A percentile compares a stretch with the other conserved stretches of the same genome.
Conservation (phyloP, 2,329 filamentous ascomycete genomes). For the Niveomyces coronatus region DNA sequence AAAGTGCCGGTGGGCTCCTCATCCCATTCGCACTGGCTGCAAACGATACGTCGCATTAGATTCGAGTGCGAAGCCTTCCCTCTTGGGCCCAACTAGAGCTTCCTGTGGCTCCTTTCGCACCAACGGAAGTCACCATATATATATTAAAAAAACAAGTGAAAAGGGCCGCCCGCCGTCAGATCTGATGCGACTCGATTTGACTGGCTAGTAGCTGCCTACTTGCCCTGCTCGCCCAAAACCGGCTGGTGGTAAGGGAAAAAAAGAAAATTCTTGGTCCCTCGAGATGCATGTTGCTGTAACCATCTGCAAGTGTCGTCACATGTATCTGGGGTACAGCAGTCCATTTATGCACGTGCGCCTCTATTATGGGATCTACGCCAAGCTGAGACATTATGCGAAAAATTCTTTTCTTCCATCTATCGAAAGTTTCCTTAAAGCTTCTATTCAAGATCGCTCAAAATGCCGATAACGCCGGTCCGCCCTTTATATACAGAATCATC, state of each 20-base stretch:
- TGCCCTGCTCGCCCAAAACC: too few relatives aligned
- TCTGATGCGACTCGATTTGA: neutral
- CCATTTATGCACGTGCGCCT: constrained; percentile 1
- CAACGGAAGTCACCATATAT: constrained; percentile 8
- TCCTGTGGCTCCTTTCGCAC: constrained; percentile 5
- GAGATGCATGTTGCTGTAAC: constrained; percentile 10
- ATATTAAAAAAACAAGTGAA: neutral
- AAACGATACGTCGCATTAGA: too few relatives aligned
- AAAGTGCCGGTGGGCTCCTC: too few relatives aligned
- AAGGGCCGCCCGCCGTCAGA: neutral
- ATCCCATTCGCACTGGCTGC: too few relatives aligned
- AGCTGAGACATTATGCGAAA: neutral
- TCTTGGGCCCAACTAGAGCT: too few relatives aligned
- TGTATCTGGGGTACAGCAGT: constrained; percentile 1
- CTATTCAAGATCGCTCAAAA: neutral
- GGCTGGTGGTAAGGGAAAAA: too few relatives aligned
- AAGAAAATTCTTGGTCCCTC: too few relatives aligned
- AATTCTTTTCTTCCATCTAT: neutral
- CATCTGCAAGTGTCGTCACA: constrained; percentile 1
- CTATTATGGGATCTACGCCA: neutral
- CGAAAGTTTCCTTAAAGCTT: neutral
- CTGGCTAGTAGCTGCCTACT: neutral
- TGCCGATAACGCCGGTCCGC: constrained; percentile 4
- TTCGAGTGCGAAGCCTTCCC: neutral
- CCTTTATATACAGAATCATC: constrained; percentile 6